Percentiles rank a stretch among this genome's conserved stretches.
These are phyloP conservation scores for Blastomyces silverae DNA, from an alignment of 2,329 filamentous ascomycete species.

Conservation along the genomic window DNA sequence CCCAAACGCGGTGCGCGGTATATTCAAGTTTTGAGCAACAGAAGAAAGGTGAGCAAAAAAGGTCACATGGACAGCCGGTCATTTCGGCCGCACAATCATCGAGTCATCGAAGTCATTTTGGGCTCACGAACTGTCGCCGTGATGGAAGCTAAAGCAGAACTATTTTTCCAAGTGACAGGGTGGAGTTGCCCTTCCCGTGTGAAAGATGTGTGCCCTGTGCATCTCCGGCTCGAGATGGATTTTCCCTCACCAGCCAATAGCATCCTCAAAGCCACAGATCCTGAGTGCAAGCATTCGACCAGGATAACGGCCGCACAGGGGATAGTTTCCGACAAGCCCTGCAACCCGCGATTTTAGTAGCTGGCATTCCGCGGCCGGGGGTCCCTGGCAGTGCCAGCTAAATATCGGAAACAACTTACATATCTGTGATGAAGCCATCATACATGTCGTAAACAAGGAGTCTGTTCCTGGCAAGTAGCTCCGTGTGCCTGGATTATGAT, in stretches of 20 bases:
- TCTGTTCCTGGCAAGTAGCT: neutral
- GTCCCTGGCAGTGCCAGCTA: neutral
- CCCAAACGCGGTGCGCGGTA: neutral
- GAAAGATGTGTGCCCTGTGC: neutral
- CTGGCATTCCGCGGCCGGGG: neutral
- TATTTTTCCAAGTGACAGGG: slow-evolving; percentile 1
- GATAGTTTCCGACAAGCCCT: neutral
- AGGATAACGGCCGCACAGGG: neutral
- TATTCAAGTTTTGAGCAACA: neutral
- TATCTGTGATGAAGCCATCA: neutral
- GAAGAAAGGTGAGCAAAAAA: neutral
- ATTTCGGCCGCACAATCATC: neutral
- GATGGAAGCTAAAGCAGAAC: neutral
- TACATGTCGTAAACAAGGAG: neutral
- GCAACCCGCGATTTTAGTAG: neutral
- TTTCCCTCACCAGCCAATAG: neutral
- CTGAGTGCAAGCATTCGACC: slow-evolving; percentile 6
- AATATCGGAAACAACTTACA: neutral
- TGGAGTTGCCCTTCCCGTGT: neutral
- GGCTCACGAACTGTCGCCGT: neutral
- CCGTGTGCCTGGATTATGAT: neutral
- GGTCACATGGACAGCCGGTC: neutral
- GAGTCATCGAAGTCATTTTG: neutral
- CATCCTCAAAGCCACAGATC: neutral
- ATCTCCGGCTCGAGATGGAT: neutral